These are phyloP conservation scores for Lagenaria siceraria DNA, from an alignment of 306 rosid genomes.

Conservation along the genomic window DNA sequence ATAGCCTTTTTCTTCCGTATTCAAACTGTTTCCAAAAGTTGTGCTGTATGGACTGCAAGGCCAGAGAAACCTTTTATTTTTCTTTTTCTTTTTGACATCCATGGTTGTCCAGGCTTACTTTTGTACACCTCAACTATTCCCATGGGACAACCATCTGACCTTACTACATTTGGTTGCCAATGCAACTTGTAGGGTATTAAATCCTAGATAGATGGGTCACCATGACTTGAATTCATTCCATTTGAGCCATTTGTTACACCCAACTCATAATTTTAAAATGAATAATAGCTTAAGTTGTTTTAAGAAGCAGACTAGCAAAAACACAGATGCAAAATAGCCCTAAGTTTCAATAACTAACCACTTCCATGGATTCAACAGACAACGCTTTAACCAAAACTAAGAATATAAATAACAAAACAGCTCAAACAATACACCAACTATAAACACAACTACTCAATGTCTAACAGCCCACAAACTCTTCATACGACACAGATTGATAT, in stretches of 20 bases:
- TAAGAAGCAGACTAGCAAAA: not conserved
- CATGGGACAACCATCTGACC: not conserved
- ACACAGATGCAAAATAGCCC: not conserved
- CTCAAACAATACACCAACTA: not conserved
- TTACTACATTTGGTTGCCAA: not conserved
- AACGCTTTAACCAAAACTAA: not conserved
- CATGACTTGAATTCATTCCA: not conserved
- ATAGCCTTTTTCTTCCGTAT: not conserved
- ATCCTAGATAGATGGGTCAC: not conserved
- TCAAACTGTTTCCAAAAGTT: not conserved
- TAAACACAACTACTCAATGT: not conserved
- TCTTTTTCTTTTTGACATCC: not conserved
- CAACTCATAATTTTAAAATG: not conserved
- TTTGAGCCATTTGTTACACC: not conserved
- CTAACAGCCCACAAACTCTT: not conserved
- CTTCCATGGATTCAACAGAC: not conserved
- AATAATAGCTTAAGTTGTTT: not conserved
- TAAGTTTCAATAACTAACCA: not conserved
- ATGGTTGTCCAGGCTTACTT: not conserved
- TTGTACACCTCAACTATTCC: not conserved
- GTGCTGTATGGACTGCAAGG: not conserved
- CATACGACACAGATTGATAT: not conserved
- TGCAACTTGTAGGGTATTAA: not conserved
- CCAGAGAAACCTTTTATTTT: not conserved
- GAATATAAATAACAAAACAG: not conserved